Evolutionary conservation across 2,329 filamentous ascomycete species (phyloP).

Genomic region (Phialophora tarda): DNA sequence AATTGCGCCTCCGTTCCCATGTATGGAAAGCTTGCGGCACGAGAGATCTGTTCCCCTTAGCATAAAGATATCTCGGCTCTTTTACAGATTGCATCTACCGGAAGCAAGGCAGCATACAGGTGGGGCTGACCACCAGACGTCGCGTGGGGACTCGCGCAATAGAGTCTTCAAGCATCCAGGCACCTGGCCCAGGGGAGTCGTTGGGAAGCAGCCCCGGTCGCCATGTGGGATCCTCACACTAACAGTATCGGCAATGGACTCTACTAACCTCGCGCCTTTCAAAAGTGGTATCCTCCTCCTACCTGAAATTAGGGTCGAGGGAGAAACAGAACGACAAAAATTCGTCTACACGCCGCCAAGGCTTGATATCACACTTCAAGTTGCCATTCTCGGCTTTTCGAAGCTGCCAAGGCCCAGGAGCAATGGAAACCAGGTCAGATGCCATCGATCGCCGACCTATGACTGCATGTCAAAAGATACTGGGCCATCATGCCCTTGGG

Average conservation of each 20-base stretch:
- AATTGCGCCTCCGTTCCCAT: neutral
- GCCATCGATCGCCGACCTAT: slow-evolving; percentile 12
- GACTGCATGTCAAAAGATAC: slow-evolving; percentile 24
- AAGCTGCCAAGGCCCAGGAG: neutral
- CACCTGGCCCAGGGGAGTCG: neutral
- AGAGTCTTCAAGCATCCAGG: neutral
- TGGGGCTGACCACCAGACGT: neutral
- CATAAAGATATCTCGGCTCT: neutral
- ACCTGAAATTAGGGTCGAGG: neutral
- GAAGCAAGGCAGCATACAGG: neutral
- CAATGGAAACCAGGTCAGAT: neutral
- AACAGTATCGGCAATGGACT: slow-evolving; percentile 4
- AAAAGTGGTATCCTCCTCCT: neutral
- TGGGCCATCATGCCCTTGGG: slow-evolving; percentile 22
- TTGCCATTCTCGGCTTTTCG: neutral
- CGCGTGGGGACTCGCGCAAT: neutral
- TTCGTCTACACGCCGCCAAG: neutral
- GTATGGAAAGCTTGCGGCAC: neutral
- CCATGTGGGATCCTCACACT: neutral
- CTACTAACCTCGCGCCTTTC: neutral
- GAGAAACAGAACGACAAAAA: neutral
- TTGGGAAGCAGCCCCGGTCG: neutral
- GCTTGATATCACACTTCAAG: neutral
- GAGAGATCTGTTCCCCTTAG: neutral
- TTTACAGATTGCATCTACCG: slow-evolving; percentile 4